Evolutionary conservation across 2,329 filamentous ascomycete species (phyloP).

Genomic region (Monosporascus sp.): DNA sequence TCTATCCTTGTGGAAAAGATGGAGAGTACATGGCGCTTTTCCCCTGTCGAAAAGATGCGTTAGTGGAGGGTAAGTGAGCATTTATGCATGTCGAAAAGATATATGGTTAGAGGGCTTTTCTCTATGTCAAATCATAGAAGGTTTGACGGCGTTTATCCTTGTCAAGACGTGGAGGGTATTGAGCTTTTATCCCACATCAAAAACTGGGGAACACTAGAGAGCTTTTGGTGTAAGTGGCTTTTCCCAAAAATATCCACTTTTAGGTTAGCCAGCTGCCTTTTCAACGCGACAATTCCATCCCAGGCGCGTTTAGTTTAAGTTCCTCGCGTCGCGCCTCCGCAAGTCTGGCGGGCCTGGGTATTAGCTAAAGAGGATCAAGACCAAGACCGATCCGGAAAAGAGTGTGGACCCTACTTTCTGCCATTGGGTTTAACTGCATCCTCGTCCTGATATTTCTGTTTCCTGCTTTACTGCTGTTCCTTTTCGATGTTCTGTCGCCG

Average conservation of each 20-base stretch:
- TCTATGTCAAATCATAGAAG: neutral
- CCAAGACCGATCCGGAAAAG: no score
- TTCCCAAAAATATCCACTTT: neutral
- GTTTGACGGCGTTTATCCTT: neutral
- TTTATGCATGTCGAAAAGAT: no score
- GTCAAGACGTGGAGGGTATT: no score
- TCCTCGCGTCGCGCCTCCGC: neutral
- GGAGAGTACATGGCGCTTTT: no score
- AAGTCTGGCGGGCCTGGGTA: neutral
- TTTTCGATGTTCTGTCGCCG: neutral
- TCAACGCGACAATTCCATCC: neutral
- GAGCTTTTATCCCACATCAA: no score
- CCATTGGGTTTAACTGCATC: neutral
- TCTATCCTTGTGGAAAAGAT: no score
- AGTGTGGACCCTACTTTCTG: no score
- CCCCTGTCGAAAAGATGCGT: no score
- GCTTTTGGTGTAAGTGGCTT: neutral
- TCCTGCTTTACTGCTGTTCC: neutral
- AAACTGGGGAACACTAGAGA: no score
- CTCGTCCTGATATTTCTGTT: neutral
- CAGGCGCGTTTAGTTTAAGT: neutral
- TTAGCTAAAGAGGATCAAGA: neutral
- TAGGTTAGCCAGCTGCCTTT: neutral
- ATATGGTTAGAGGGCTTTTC: no score
- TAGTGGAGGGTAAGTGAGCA: no score